Base-by-base conservation (phyloP, 108 stramenopile species). In the Nitzschia sp. region DNA sequence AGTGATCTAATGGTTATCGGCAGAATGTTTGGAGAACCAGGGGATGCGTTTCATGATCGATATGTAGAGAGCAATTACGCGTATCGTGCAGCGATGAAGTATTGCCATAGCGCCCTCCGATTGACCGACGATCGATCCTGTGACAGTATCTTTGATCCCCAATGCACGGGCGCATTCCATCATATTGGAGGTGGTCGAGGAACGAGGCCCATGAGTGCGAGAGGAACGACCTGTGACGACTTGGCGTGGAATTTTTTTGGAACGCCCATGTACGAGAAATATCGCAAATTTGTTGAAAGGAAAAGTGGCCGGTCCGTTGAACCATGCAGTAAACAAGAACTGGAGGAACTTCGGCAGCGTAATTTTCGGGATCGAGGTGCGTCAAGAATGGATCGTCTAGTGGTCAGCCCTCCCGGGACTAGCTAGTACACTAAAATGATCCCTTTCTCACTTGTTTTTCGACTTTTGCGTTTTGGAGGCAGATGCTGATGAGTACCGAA, bases 131-230 rank as follows among this genome's bases (percentile, higher is more conserved):
- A 61, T 58, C 22, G 33, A 44, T 61, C 74, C 2, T 75, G 74
- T 45, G 28, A 9, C 32, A 27, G 38, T 35, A 58, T 63, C 35
- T 30, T 29, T 29, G 46, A 79, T 31, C 22, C 21, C 5, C 21
- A 53, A 33, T 81, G 76, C 28, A 69, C 76, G 0, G 80, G 73
- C 28, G 80, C 76, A 17, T 81, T 81, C 66, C 65, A 77, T 46
- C 80, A 81, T 41, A 81, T 81, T 54, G 80, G 80, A 58, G 80
- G 80, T 13, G 80, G 80, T 4, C 46, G 80, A n/a, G 76, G 80
- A 16, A 81, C 80, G 26, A 29, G 71, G 16, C 80, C 76, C 27
- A 63, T 62, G 66, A 77, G 35, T 9, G 47, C 50, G 0, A n/a
- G 68, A 22, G 65, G 65, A 17, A 69, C 72, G 3, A 62, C 30